These are phyloP conservation scores for Tulasnella sp. DNA, from an alignment of 768 basidiomycete genomes.

Conservation along the genomic window DNA sequence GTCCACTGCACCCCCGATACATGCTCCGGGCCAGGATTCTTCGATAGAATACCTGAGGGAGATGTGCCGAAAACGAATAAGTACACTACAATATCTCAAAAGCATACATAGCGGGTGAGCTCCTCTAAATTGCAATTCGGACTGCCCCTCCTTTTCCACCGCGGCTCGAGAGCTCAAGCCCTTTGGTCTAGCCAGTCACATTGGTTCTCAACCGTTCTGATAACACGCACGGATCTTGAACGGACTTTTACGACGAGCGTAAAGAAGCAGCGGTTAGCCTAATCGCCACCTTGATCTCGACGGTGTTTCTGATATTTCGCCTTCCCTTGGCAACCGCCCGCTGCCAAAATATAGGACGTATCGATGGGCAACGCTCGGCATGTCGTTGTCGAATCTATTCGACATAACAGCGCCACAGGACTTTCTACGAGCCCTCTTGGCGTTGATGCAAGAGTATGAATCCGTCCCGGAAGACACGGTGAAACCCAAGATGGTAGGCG, in stretches of 20 bases:
- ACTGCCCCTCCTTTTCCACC: too few species aligned
- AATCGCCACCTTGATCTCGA: neutral
- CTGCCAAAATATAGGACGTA: slow-evolving; percentile 42
- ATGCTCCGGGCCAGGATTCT: slow-evolving; percentile 2
- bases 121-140: neutral
- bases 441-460: slow-evolving; percentile 67
- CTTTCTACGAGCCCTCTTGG: slow-evolving; percentile 61
- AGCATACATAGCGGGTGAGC: slow-evolving; percentile 80
- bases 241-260: slow-evolving; percentile 59
- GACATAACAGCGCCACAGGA: slow-evolving; percentile 75
- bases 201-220: slow-evolving; percentile 82
- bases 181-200: slow-evolving; percentile 49
- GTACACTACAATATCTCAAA: slow-evolving; percentile 75
- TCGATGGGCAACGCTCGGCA: slow-evolving; percentile 74
- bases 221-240: slow-evolving; percentile 64
- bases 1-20: slow-evolving; percentile 9
- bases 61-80: slow-evolving; percentile 71
- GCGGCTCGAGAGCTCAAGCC: too few species aligned
- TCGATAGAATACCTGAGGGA: slow-evolving; percentile 62
- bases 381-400: slow-evolving; percentile 73
- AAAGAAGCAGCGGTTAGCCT: slow-evolving; percentile 66
- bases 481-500: slow-evolving; percentile 58
- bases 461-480: slow-evolving; percentile 63
- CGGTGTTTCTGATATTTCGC: neutral
- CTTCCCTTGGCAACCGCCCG: neutral